Evolutionary conservation across 2,329 filamentous ascomycete species (phyloP).

Genomic region (Colletotrichum sp.): DNA sequence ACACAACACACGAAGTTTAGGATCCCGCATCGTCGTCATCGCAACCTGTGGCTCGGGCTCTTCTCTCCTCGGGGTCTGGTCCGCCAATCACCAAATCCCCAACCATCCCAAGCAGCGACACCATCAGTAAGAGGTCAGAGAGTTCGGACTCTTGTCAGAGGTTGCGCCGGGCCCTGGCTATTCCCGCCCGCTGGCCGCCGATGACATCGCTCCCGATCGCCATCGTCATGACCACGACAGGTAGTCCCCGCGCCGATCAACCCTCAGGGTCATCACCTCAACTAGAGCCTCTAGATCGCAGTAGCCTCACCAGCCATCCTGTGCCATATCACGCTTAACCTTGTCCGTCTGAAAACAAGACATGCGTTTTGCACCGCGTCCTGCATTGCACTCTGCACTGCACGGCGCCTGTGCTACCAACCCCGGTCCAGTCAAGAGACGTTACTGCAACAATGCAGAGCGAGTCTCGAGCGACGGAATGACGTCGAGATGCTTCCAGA

Average conservation of each 20-base stretch:
- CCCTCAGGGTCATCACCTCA: background rate
- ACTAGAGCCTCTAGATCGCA: background rate
- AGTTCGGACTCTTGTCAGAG: slow-evolving; percentile 5
- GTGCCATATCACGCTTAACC: background rate
- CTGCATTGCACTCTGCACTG: background rate
- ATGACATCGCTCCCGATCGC: slow-evolving; percentile 14
- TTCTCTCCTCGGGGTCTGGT: background rate
- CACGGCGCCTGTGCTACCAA: background rate
- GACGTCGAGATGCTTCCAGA: slow-evolving; percentile 2
- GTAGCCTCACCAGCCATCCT: background rate
- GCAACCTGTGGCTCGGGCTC: background rate
- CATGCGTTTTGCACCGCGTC: background rate
- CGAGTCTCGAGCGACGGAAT: background rate
- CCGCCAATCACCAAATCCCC: background rate
- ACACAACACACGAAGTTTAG: background rate
- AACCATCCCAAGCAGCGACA: background rate
- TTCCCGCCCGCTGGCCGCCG: background rate
- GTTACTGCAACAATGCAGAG: background rate
- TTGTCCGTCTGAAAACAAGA: background rate
- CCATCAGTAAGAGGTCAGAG: background rate
- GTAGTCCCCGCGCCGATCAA: background rate
- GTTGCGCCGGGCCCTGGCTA: background rate
- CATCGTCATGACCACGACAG: background rate
- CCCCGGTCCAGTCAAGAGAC: slow-evolving; percentile 1
- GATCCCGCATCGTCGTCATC: background rate